phyloP scores from a whole-genome alignment of 805 yeast species.

The Yarrowia phangngaensis region DNA sequence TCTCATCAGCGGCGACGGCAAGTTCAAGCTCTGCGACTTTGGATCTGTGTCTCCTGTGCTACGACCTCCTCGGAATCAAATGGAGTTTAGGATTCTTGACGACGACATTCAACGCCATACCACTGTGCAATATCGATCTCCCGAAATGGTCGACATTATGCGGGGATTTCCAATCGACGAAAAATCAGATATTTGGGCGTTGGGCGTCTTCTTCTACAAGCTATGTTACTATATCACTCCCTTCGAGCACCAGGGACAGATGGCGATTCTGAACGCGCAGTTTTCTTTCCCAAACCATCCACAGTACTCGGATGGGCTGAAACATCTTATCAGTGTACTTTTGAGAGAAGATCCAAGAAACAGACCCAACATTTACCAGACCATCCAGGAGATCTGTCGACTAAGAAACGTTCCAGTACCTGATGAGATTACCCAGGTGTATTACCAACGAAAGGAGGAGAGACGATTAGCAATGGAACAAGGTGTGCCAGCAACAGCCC shows the following conservation, averaged over 20 bases:
- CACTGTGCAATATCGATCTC: constrained; percentile 92
- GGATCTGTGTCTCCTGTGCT: constrained; percentile 77
- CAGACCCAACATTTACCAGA: constrained; percentile 86
- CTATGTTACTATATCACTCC: constrained; percentile 92
- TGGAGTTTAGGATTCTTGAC: constrained; percentile 69
- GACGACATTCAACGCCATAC: constrained; percentile 87
- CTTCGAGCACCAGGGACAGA: constrained; percentile 76
- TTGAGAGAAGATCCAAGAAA: constrained; percentile 75
- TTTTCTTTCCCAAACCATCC: constrained; percentile 73
- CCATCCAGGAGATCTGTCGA: constrained; percentile 58
- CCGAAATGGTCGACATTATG: constrained; percentile 91
- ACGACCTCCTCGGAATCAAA: constrained; percentile 69
- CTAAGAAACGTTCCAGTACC: constrained; percentile 57
- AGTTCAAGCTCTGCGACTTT: constrained; percentile 86
- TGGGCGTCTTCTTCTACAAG: constrained; percentile 87
- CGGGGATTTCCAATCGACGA: constrained; percentile 83
- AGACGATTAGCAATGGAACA: constrained; percentile 8
- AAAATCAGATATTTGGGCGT: constrained; percentile 93
- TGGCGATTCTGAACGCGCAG: constrained; percentile 80
- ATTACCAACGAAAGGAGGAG: constrained; percentile 27
- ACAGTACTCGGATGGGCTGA: constrained; percentile 63
- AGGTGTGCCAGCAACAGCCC: background rate
- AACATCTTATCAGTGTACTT: constrained; percentile 71
- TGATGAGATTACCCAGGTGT: constrained; percentile 37
- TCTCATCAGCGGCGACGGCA: constrained; percentile 59